Evolutionary conservation across 2,329 filamentous ascomycete species (phyloP).

Genomic region (Botryosphaeria dothidea): DNA sequence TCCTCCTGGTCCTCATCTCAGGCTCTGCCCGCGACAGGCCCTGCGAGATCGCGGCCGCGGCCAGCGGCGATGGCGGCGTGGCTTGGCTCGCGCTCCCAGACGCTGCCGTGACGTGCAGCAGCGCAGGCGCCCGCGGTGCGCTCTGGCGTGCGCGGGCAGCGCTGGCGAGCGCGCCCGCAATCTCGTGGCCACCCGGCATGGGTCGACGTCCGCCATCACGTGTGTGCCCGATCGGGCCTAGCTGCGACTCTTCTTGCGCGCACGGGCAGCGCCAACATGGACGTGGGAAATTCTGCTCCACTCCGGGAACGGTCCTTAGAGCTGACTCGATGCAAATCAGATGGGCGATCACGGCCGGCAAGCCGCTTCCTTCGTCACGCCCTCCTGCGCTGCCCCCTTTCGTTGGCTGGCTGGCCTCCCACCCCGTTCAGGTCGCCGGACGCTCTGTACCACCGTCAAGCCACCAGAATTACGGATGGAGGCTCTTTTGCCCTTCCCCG

Average conservation of each 20-base stretch:
- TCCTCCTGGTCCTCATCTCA: not conserved
- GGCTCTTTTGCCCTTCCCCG: not conserved
- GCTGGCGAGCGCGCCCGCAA: too few relatives aligned
- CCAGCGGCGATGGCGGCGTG: too few relatives aligned
- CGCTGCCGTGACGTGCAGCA: too few relatives aligned
- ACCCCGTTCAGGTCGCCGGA: not conserved
- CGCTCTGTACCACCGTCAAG: conserved; percentile 7
- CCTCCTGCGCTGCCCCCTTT: not conserved
- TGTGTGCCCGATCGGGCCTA: not conserved
- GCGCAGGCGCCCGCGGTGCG: too few relatives aligned
- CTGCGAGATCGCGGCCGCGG: too few relatives aligned
- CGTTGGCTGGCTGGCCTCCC: not conserved
- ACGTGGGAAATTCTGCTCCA: conserved; percentile 14
- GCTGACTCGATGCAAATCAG: conserved; percentile 12
- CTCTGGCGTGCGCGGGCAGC: too few relatives aligned
- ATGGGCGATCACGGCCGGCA: not conserved
- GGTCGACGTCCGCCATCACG: not conserved
- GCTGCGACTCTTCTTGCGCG: not conserved
- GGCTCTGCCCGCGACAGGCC: too few relatives aligned
- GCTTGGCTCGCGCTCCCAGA: too few relatives aligned
- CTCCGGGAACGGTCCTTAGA: not conserved
- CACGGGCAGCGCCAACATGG: not conserved
- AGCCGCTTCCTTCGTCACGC: not conserved
- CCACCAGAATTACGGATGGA: not conserved
- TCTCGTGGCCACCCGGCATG: too few relatives aligned